Evolutionary conservation across 352 stramenopile species (phyloP).

Genomic region (Saprolegnia parasitica): DNA sequence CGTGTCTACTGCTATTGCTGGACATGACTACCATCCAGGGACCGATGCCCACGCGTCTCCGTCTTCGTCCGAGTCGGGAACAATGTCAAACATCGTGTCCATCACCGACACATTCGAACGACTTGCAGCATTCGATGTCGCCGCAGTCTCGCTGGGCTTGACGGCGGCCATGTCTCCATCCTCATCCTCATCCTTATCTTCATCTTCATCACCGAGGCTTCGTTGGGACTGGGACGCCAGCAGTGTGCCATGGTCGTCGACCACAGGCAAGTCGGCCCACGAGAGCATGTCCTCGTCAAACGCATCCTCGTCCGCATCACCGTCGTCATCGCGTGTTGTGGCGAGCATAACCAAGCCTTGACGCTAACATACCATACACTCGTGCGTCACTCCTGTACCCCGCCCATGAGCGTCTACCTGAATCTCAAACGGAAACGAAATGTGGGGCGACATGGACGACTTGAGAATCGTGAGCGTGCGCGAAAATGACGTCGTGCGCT

Average conservation of each 20-base stretch:
- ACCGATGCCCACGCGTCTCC: no score
- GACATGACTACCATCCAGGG: no score
- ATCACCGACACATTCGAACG: no score
- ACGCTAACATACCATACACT: no score
- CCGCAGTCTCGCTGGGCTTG: no score
- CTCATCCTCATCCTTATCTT: conserved; percentile 31
- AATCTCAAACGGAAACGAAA: not conserved
- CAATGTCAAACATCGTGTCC: conserved; percentile 35
- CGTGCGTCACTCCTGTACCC: not conserved
- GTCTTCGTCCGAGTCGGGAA: conserved; percentile 56
- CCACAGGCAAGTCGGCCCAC: conserved; percentile 31
- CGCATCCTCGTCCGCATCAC: not conserved
- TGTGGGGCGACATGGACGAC: not conserved
- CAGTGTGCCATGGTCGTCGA: conserved; percentile 46
- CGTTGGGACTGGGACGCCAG: conserved; percentile 63
- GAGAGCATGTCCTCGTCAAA: not conserved
- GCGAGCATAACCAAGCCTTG: not conserved
- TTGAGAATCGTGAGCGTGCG: conserved; percentile 17
- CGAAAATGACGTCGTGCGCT: not conserved
- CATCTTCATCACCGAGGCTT: conserved; percentile 35
- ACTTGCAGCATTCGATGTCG: no score
- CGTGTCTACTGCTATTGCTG: no score
- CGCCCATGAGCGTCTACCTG: not conserved
- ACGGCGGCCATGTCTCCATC: no score
- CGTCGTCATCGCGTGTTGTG: not conserved